These are phyloP conservation scores for Eucalyptus tenuipes DNA, from an alignment of 345 rosid genomes.

Conservation along the genomic window DNA sequence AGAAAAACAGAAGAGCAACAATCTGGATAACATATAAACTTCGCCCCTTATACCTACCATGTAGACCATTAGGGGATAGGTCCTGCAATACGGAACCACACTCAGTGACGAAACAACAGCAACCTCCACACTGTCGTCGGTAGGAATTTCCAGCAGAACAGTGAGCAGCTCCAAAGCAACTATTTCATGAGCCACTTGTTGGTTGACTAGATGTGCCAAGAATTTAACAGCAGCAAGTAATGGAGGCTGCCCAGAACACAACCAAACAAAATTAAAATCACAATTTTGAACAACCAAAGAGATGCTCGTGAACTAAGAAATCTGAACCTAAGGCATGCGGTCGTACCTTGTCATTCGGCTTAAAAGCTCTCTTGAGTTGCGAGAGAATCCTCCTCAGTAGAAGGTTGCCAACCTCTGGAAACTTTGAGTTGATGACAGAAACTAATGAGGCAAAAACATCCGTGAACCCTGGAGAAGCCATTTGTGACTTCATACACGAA, in stretches of 20 bases:
- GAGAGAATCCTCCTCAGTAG: conserved; percentile 66
- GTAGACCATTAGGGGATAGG: conserved; percentile 72
- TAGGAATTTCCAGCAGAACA: conserved; percentile 62
- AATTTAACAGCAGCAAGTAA: conserved; percentile 83
- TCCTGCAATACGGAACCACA: conserved; percentile 91
- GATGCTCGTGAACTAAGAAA: neutral
- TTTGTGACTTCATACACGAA: conserved; percentile 86
- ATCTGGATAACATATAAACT: neutral
- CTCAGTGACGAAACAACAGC: conserved; percentile 80
- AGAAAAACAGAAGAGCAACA: neutral
- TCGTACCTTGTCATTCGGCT: conserved; percentile 76
- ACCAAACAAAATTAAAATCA: neutral
- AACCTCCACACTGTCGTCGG: conserved; percentile 93
- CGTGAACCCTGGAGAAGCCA: conserved; percentile 89
- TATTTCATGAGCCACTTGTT: conserved; percentile 83
- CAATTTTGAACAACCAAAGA: neutral
- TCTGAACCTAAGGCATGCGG: neutral
- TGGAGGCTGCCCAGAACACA: conserved; percentile 47
- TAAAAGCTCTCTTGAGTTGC: conserved; percentile 90
- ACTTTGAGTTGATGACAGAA: conserved; percentile 73
- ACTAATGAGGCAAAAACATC: conserved; percentile 80
- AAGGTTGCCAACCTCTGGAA: conserved; percentile 83
- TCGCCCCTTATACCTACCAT: conserved; percentile 30
- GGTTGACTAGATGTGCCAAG: conserved; percentile 14
- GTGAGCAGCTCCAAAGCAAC: conserved; percentile 65